Conservation (phyloP, 2,329 filamentous ascomycete genomes). For the Fusarium subtropicale region DNA sequence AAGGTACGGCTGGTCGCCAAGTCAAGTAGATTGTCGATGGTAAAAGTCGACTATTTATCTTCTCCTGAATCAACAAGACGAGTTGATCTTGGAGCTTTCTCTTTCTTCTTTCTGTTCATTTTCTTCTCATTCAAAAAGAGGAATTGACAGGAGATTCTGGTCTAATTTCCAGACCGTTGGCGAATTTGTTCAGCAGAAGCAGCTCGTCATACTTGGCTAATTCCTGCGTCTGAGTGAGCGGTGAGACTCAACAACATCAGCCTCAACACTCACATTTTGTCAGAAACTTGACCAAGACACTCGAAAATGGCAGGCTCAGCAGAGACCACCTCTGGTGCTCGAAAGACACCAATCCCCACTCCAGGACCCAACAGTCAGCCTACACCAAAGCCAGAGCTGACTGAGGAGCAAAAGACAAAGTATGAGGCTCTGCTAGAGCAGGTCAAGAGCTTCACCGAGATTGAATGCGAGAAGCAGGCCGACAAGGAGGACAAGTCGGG, state of each 20-base stretch:
- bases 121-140: neutral
- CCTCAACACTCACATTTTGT: conserved; percentile 9
- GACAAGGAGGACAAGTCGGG: conserved; percentile 65
- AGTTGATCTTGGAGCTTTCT: conserved; percentile 1
- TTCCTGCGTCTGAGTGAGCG: conserved; percentile 29
- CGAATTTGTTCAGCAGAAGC: conserved; percentile 2
- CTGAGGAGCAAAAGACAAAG: conserved; percentile 81
- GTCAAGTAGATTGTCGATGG: conserved; percentile 16
- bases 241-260: conserved; percentile 30
- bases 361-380: conserved; percentile 70
- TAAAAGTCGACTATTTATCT: conserved; percentile 24
- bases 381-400: conserved; percentile 69
- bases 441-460: conserved; percentile 76
- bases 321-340: conserved; percentile 39
- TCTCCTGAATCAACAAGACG: conserved; percentile 25
- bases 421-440: conserved; percentile 80
- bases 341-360: conserved; percentile 67
- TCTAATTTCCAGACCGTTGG: neutral
- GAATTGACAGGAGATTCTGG: neutral
- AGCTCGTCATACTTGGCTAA: conserved; percentile 21
- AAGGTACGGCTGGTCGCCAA: conserved; percentile 35
- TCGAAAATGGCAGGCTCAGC: conserved; percentile 38
- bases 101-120: neutral
- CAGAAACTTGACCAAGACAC: neutral
- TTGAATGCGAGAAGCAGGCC: conserved; percentile 63